These are phyloP conservation scores for Zopfia rhizophila DNA, from an alignment of 2,329 filamentous ascomycete genomes.

Conservation along the genomic window DNA sequence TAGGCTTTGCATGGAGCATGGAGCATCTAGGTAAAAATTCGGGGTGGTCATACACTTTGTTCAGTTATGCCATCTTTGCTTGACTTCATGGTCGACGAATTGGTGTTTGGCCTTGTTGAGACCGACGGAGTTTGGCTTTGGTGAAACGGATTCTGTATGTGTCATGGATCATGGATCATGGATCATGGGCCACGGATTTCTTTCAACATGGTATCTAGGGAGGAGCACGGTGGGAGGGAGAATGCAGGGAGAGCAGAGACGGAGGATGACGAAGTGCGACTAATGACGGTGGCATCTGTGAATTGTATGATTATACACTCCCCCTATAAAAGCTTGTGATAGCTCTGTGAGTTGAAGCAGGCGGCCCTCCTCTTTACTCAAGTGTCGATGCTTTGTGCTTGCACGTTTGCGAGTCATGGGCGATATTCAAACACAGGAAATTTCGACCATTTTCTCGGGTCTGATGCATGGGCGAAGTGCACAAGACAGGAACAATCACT, in stretches of 20 bases:
- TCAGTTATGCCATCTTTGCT: constrained; percentile 33
- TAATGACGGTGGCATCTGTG: constrained; percentile 46
- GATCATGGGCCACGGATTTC: constrained; percentile 16
- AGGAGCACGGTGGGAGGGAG: constrained; percentile 7
- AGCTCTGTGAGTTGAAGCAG: constrained; percentile 22
- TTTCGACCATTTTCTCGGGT: too few relatives aligned
- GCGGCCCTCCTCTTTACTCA: constrained; percentile 21
- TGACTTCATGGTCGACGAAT: constrained; percentile 7
- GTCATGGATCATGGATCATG: constrained; percentile 38
- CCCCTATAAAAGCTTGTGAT: constrained; percentile 32
- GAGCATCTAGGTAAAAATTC: constrained; percentile 41
- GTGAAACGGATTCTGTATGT: constrained; percentile 41
- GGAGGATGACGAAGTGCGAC: constrained; percentile 24
- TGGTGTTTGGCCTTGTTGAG: not conserved
- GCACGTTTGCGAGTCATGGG: constrained; percentile 20
- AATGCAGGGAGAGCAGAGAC: constrained; percentile 19
- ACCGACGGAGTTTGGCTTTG: not conserved
- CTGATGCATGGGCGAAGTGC: too few relatives aligned
- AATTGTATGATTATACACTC: constrained; percentile 52
- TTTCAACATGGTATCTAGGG: constrained; percentile 6
- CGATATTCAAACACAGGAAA: too few relatives aligned
- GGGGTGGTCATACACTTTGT: constrained; percentile 38
- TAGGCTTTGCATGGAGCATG: constrained; percentile 42
- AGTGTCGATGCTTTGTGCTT: constrained; percentile 30
- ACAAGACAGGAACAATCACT: too few relatives aligned